phyloP scores from a whole-genome alignment of 176 grass and related monocot species.

The Otatea glauca region DNA sequence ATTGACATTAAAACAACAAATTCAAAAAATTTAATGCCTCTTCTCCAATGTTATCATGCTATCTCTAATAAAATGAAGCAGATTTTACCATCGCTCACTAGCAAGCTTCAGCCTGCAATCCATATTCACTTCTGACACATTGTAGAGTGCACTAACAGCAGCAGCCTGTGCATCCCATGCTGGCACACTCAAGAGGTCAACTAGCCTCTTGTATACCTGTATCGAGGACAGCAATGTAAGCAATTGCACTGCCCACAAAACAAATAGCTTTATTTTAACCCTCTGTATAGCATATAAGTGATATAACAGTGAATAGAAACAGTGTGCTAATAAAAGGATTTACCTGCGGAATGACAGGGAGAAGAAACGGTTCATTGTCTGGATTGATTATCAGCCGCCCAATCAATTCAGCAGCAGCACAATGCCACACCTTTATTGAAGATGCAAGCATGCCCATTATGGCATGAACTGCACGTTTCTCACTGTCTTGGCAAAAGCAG shows the following conservation, averaged over 20 bases:
- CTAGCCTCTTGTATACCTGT: slow-evolving; percentile 89
- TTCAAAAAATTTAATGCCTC: background rate
- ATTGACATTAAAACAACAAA: slow-evolving; percentile 5
- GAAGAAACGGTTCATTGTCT: slow-evolving; percentile 92
- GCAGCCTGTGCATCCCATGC: slow-evolving; percentile 94
- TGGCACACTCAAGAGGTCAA: slow-evolving; percentile 89
- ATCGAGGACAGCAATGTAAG: slow-evolving; percentile 32
- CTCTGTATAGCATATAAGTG: slow-evolving; percentile 14
- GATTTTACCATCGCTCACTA: slow-evolving; percentile 79
- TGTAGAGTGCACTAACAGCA: slow-evolving; percentile 91
- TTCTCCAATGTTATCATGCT: background rate
- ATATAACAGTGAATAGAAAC: background rate
- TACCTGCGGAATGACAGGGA: slow-evolving; percentile 77
- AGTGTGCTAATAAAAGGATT: slow-evolving; percentile 13
- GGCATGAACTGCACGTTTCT: slow-evolving; percentile 88
- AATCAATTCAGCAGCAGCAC: slow-evolving; percentile 96
- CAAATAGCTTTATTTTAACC: slow-evolving; percentile 10
- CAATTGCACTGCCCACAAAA: slow-evolving; percentile 15
- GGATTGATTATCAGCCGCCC: slow-evolving; percentile 97
- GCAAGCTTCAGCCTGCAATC: slow-evolving; percentile 92
- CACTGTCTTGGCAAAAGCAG: slow-evolving; percentile 52
- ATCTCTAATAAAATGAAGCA: slow-evolving; percentile 26
- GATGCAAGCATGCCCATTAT: slow-evolving; percentile 97
- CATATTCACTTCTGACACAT: slow-evolving; percentile 94
- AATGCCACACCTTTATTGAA: slow-evolving; percentile 91